phyloP scores from a whole-genome alignment of 805 yeast genomes.

The Maudiozyma serrabonitensis region DNA sequence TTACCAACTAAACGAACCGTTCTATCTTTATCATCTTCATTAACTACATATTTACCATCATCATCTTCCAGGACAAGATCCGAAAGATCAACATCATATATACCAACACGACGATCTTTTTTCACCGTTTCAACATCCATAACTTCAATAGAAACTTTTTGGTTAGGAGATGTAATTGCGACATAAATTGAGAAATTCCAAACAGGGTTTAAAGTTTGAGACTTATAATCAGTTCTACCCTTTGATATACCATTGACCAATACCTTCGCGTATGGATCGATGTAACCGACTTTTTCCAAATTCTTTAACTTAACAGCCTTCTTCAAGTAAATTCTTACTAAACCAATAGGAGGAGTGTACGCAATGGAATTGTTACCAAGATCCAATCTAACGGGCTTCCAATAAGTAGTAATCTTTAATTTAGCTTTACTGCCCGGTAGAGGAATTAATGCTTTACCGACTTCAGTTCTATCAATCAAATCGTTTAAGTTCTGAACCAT shows the following conservation, averaged over 20 bases:
- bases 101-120: conserved; percentile 83
- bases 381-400: conserved; percentile 78
- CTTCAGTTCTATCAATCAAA: conserved; percentile 66
- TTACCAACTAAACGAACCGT: conserved; percentile 57
- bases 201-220: conserved; percentile 64
- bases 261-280: conserved; percentile 85
- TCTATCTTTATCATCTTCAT: conserved; percentile 46
- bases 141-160: conserved; percentile 72
- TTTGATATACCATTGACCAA: conserved; percentile 66
- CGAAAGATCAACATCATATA: conserved; percentile 57
- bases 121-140: conserved; percentile 80
- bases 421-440: conserved; percentile 64
- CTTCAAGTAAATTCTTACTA: conserved; percentile 60
- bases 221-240: conserved; percentile 64
- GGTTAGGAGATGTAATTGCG: conserved; percentile 75
- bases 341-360: conserved; percentile 93
- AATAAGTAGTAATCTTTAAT: conserved; percentile 53
- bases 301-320: conserved; percentile 70
- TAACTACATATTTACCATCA: conserved; percentile 53
- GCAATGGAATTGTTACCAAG: conserved; percentile 65
- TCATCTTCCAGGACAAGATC: conserved; percentile 54
- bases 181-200: conserved; percentile 80
- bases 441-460: conserved; percentile 70
- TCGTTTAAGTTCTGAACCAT: conserved; percentile 50
- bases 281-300: conserved; percentile 78